Base-by-base conservation (phyloP, 2,329 filamentous ascomycete genomes). In the Aspergillus latus region DNA sequence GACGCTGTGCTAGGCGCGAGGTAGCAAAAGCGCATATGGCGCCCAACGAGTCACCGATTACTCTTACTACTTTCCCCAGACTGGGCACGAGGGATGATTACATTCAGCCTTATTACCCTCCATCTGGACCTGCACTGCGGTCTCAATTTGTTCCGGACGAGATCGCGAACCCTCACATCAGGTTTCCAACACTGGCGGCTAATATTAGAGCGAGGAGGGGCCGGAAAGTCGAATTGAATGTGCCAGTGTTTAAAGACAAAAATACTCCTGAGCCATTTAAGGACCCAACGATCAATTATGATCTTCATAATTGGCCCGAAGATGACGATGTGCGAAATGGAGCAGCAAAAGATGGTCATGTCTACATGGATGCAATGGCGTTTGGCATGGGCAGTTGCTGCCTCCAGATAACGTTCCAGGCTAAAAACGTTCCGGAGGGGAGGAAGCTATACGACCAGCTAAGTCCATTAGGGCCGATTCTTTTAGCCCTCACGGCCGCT, bases 371-470 rank as follows among this genome's bases (percentile, higher is more conserved):
- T 70, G 94, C 94, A 54, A 99, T 99, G 94, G 94, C 93, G 4
- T 99, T 97, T 74, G 94, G 94, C 42, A 99, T 99, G 94, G 94
- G 94, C 30, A 97, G 92, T 70, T 99, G 94, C 74, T 99, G 94
- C 75, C 80, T 99, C 62, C 94, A 99, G 70, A 97, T 99, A 63
- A 99, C 94, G 0, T 97, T 99, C 73, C 94, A 99, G 72, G 92
- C 94, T 54, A 97, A 97, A 79, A 97, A 97, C 70, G 95, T 99
- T 69, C 90, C 86, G 52, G 94, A 99, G 74, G 94, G 93, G 9
- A 82, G 94, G 59, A 89, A 85, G 64, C 87, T 99, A 78, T 99
- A 99, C 72, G 94, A 99, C 75, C 94, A 97, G 70, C 80, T 99
- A 15, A 97, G 92, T 65, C 94, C 94, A 0, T 78, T 99, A 6